Conservation (phyloP, 768 basidiomycete species). For the Leccinellum albellum region DNA sequence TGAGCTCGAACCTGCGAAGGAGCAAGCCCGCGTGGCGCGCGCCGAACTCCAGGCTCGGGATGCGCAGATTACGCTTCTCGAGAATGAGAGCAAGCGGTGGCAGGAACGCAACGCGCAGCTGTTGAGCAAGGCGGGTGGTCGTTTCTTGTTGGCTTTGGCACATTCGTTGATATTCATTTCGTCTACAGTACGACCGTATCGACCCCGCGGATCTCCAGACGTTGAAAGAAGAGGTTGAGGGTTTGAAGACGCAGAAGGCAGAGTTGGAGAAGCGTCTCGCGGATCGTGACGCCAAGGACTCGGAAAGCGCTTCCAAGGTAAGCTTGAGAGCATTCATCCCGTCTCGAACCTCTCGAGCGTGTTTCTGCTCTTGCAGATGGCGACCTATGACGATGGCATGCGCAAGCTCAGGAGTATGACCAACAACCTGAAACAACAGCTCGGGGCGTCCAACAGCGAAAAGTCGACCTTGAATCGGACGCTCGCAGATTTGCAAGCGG, state of each 20-base stretch:
- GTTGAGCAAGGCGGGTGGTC: constrained; percentile 65
- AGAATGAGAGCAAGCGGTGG: constrained; percentile 77
- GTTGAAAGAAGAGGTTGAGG: constrained; percentile 68
- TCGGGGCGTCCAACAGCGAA: constrained; percentile 24
- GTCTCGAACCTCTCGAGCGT: not conserved
- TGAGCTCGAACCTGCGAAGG: constrained; percentile 73
- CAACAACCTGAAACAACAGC: constrained; percentile 25
- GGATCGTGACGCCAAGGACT: constrained; percentile 31
- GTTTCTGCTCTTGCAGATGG: constrained; percentile 30
- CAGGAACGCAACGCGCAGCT: constrained; percentile 80
- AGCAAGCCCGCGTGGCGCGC: constrained; percentile 58
- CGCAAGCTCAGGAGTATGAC: constrained; percentile 32
- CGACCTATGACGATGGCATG: constrained; percentile 41
- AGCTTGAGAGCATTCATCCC: not conserved
- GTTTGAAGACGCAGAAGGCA: constrained; percentile 43
- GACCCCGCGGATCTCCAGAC: constrained; percentile 82
- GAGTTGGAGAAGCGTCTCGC: constrained; percentile 30
- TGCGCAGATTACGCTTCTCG: constrained; percentile 62
- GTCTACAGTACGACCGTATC: constrained; percentile 73
- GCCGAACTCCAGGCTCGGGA: constrained; percentile 75
- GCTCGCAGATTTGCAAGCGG: constrained; percentile 22
- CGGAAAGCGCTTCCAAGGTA: constrained; percentile 32
- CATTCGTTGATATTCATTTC: not conserved
- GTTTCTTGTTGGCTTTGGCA: not conserved
- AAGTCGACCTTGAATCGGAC: constrained; percentile 29